These are phyloP conservation scores for Biancaea sappan DNA, from an alignment of 306 rosid genomes.

Conservation along the genomic window DNA sequence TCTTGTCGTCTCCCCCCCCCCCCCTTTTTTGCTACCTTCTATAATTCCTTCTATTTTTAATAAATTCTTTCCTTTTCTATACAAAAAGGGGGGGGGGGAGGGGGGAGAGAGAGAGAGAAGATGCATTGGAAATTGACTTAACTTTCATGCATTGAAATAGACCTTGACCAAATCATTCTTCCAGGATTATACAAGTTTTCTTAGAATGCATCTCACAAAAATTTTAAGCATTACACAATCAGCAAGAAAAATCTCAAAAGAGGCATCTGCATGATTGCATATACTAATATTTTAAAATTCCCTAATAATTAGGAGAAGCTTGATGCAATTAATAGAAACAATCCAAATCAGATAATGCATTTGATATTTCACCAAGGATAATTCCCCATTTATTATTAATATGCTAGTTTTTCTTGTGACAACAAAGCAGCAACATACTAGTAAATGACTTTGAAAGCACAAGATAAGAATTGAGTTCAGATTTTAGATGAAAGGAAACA, in stretches of 20 bases:
- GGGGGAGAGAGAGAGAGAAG: too few relatives aligned
- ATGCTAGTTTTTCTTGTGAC: background rate
- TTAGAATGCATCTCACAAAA: too few relatives aligned
- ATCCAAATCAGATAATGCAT: background rate
- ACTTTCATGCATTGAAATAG: too few relatives aligned
- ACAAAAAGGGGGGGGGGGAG: too few relatives aligned
- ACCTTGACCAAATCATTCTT: too few relatives aligned
- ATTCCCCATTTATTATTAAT: background rate
- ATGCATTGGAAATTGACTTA: too few relatives aligned
- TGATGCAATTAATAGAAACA: background rate
- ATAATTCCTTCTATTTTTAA: too few relatives aligned
- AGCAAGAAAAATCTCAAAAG: background rate
- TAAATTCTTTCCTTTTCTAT: too few relatives aligned
- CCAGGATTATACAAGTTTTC: too few relatives aligned
- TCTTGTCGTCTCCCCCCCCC: too few relatives aligned
- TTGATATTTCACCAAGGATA: background rate
- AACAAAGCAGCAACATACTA: background rate
- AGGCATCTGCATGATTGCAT: background rate
- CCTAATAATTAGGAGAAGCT: constrained; percentile 9
- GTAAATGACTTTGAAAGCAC: background rate
- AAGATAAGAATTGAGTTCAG: background rate
- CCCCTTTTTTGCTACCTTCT: too few relatives aligned
- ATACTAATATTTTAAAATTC: background rate
- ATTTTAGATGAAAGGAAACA: background rate
- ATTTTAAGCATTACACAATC: too few relatives aligned